Evolutionary conservation across 352 stramenopile genomes (phyloP), one percentile per base, ranked within the genome.

Genomic region (Pythium pyrilobum): DNA sequence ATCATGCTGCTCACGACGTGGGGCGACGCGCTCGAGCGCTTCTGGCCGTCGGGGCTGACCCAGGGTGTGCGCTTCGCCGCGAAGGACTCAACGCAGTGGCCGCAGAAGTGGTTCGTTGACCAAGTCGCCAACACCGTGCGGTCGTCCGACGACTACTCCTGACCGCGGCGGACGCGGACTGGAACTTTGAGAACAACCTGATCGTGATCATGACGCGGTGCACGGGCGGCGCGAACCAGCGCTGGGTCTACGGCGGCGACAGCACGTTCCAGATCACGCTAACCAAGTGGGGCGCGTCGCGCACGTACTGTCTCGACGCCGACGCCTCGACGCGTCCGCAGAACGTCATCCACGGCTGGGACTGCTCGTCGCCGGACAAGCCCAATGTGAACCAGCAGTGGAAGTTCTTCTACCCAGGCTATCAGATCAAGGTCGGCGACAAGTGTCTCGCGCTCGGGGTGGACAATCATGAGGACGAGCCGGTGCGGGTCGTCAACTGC

Each of bases 371-470:
- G 3, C 11, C 21, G 6, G 9, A 6, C 16, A 45, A 21, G 18
- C 38, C 38, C 18, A 41, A 41, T 29, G 8, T 10, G 20, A 52
- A 52, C 44, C 44, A 52, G 44, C 16, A 41, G 13, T 52, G 44
- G 44, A 41, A 37, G 44, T 10, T 52, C 28, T 38, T 41, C 44
- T 52, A 52, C 32, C 31, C 31, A 6, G 44, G 44, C 28, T 52
- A 52, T 29, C 34, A 52, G 18, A 38, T 52, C 28, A 52, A 37
- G 28, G 34, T 31, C 16, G 31, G 29, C 29, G 34, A 40, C 44
- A 39, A 40, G 31, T 52, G 44, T 40, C 29, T 52, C 11, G 34
- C 29, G 10, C 38, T 45, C 38, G 38, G 16, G 20, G 16, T 12
- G 12, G 31, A 41, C 44, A 52, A 52, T 18, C 16, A 28, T 16